These are phyloP conservation scores for Erythrobasidium hasegawianum DNA, from an alignment of 1,284 basidiomycete genomes.

Conservation along the genomic window DNA sequence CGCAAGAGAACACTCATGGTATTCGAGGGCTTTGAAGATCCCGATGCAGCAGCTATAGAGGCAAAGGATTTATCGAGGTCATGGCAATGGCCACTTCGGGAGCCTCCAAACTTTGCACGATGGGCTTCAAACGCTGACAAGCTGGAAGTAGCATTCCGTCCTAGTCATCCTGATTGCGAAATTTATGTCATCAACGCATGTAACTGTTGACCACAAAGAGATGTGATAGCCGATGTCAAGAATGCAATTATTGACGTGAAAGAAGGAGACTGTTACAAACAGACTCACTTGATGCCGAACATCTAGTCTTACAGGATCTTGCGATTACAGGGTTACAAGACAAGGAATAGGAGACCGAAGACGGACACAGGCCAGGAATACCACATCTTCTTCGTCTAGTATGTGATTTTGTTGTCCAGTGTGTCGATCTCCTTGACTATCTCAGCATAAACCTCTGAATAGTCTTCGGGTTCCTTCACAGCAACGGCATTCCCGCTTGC, in stretches of 20 bases:
- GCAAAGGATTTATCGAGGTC: no score
- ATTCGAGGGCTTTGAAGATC: neutral
- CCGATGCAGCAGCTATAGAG: neutral
- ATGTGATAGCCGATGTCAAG: no score
- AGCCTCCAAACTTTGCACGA: neutral
- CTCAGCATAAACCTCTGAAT: conserved; percentile 76
- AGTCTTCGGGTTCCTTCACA: conserved; percentile 61
- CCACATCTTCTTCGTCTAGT: no score
- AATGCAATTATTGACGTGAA: no score
- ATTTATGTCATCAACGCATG: neutral
- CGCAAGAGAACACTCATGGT: neutral
- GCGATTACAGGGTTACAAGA: no score
- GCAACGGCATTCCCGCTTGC: conserved; percentile 57
- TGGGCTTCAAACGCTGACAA: neutral
- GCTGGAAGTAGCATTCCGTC: neutral
- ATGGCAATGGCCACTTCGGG: neutral
- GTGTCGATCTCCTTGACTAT: conserved; percentile 78
- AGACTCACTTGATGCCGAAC: no score
- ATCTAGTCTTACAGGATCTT: no score
- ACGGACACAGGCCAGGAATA: no score
- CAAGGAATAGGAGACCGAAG: no score
- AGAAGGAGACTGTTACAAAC: no score
- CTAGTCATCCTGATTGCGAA: no score
- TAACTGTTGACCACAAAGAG: neutral
- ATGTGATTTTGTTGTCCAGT: conserved; percentile 66